Evolutionary conservation across 495 filamentous ascomycete genomes (phyloP), one percentile per base, ranked within the genome.

Genomic region (Penicillium antarcticum): DNA sequence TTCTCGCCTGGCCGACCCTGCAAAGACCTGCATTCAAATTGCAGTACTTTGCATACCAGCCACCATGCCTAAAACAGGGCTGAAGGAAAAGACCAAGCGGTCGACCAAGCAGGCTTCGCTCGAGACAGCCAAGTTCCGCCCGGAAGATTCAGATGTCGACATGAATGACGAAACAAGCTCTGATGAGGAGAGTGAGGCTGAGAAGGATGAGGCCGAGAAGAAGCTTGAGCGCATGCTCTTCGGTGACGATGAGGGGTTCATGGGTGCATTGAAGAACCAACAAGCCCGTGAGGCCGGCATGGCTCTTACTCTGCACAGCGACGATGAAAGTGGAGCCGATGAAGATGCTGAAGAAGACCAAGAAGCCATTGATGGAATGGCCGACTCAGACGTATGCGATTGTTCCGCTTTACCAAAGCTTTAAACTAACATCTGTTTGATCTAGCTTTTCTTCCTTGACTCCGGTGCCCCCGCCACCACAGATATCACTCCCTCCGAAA

Each of bases 211-310:
- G 45, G 81, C 85, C 29, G 92, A 97, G 63, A 79, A 82, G 59
- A 89, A 90, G 65, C 80, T 97, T 13, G 91, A 96, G 71, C 79
- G 81, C 52, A 75, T 95, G 51, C 86, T 97, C 2, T 87, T 97
- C 42, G 92, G 92, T 24, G 87, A 94, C 61, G 79, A 86, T 37
- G 79, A 79, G n/a, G 88, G 85, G 23, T 96, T 96, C 65, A 80
- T 82, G 39, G 78, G 82, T 36, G 84, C 82, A 41, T 73, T 96
- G 56, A 84, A 85, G 53, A 61, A 26, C 39, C 69, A 72, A 19
- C 62, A 72, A 24, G 61, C 66, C 42, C 65, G 62, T 23, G 62
- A 58, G 14, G 61, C 60, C 51, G 53, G 53, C 21, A 62, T 69
- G 61, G 66, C 63, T 47, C 68, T 73, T 2, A 62, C 62, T 16